A percentile compares a stretch with the other conserved stretches of the same genome.
Evolutionary conservation across 2,329 filamentous ascomycete genomes (phyloP).

Genomic region (Drechslerella stenobrocha): DNA sequence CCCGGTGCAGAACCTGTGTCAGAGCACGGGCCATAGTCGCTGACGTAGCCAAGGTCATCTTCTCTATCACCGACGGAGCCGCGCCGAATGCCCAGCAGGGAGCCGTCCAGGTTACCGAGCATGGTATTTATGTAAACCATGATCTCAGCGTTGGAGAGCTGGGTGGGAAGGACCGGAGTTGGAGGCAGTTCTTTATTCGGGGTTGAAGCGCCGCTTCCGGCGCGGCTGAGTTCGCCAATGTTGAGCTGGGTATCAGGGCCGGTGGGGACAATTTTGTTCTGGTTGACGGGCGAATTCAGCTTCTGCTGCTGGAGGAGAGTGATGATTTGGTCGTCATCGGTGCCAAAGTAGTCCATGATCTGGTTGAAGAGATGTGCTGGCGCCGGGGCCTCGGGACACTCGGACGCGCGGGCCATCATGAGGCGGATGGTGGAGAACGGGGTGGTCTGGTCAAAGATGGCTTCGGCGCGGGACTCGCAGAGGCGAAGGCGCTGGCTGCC

Average conservation of each 20-base stretch:
- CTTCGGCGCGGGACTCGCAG: conserved; percentile 33
- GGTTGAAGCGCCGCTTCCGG: conserved; percentile 27
- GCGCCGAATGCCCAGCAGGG: conserved; percentile 14
- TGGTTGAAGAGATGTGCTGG: conserved; percentile 29
- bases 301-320: conserved; percentile 16
- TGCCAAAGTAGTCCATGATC: conserved; percentile 39
- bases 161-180: background rate
- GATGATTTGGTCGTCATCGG: conserved; percentile 33
- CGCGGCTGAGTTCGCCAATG: background rate
- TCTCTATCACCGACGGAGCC: conserved; percentile 6
- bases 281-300: background rate
- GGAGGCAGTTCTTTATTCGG: conserved; percentile 3
- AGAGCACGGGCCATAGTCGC: conserved; percentile 30
- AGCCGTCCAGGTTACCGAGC: conserved; percentile 21
- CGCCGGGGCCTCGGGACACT: conserved; percentile 25
- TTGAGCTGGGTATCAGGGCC: background rate
- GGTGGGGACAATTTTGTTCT: background rate
- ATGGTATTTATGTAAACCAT: conserved; percentile 41
- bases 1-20: background rate
- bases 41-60: conserved; percentile 27
- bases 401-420: conserved; percentile 32
- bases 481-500: conserved; percentile 29
- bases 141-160: conserved; percentile 39
- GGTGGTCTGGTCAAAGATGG: conserved; percentile 33
- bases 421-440: conserved; percentile 40